Conservation (phyloP, 1,284 basidiomycete genomes). For the Apiotrichum akiyoshidainum region DNA sequence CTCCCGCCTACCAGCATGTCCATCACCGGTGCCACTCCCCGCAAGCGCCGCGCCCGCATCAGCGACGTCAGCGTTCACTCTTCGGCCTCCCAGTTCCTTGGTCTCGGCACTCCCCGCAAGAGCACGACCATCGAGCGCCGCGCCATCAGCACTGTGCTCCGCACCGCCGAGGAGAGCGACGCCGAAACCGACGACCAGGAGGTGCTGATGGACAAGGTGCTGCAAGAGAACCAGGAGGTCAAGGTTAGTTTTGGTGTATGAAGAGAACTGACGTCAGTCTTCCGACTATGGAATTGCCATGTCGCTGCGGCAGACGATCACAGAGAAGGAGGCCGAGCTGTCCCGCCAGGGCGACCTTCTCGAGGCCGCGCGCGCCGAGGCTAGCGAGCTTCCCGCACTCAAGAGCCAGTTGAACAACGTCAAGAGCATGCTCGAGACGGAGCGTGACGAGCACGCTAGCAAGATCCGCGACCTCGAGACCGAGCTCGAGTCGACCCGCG, state of each 20-base stretch:
- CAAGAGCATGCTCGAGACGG: constrained; percentile 18
- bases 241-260: not conserved
- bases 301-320: constrained; percentile 30
- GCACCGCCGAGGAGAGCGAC: constrained; percentile 28
- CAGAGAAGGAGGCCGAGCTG: constrained; percentile 32
- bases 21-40: constrained; percentile 25
- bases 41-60: constrained; percentile 45
- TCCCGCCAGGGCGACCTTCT: constrained; percentile 17
- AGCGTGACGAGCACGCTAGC: constrained; percentile 16
- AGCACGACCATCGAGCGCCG: constrained; percentile 33
- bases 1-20: constrained; percentile 27
- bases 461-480: constrained; percentile 25
- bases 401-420: constrained; percentile 17
- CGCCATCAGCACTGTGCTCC: constrained; percentile 43
- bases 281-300: constrained; percentile 2
- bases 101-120: constrained; percentile 29
- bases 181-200: constrained; percentile 21
- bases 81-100: constrained; percentile 27
- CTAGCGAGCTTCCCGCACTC: constrained; percentile 13
- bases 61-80: constrained; percentile 41
- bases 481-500: constrained; percentile 32
- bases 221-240: constrained; percentile 14
- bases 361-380: constrained; percentile 6
- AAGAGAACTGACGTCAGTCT: not conserved
- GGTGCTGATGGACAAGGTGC: constrained; percentile 15